phyloP scores from a whole-genome alignment of 164 flowering plant species.

The Chloranthus sessilifolius region DNA sequence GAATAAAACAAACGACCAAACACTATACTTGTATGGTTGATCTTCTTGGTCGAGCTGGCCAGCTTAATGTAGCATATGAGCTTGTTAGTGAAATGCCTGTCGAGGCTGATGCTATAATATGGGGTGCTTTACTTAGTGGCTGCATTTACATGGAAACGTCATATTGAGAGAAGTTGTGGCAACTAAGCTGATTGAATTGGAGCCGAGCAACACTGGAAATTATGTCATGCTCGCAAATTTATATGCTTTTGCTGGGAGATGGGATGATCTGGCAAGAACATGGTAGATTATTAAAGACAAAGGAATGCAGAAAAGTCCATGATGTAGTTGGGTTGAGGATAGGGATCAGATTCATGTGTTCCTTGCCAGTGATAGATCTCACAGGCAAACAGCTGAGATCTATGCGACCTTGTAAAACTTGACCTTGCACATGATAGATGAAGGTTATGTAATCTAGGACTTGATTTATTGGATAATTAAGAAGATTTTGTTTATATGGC shows the following conservation, averaged over 20 bases:
- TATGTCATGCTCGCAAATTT: conserved; percentile 52
- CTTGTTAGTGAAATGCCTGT: conserved; percentile 33
- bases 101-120: conserved; percentile 47
- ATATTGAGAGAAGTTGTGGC: conserved; percentile 56
- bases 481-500: no score
- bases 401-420: conserved; percentile 34
- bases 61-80: conserved; percentile 41
- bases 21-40: conserved; percentile 74
- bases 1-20: conserved; percentile 42
- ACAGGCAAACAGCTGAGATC: conserved; percentile 41
- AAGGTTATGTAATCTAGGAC: no score
- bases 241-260: conserved; percentile 51
- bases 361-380: conserved; percentile 55
- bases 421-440: conserved; percentile 35
- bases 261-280: conserved; percentile 46
- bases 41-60: conserved; percentile 55
- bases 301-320: conserved; percentile 57
- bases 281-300: conserved; percentile 43
- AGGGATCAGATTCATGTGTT: conserved; percentile 48
- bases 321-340: conserved; percentile 78
- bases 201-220: conserved; percentile 49
- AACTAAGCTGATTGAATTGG: conserved; percentile 42
- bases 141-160: conserved; percentile 42
- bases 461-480: no score
- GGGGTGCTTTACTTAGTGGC: conserved; percentile 66